These are phyloP conservation scores for Cyanodermella asteris DNA, from an alignment of 2,329 filamentous ascomycete genomes.

Conservation along the genomic window DNA sequence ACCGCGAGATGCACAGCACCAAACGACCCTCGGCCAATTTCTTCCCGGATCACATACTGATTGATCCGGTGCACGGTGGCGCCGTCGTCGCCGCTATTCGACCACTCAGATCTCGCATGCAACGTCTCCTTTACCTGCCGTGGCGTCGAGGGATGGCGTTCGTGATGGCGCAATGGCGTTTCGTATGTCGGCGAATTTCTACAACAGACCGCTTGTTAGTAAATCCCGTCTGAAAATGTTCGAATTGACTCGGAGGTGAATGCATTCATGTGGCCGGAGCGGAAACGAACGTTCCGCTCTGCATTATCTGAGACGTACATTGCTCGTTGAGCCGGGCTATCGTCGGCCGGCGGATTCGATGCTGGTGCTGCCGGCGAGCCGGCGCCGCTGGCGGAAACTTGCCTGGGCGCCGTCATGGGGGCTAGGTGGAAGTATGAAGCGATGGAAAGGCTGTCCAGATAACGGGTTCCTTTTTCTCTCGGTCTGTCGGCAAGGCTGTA, in stretches of 20 bases:
- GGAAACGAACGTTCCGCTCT: no score
- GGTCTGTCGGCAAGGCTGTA: no score
- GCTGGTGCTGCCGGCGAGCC: no score
- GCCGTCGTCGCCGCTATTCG: conserved; percentile 64
- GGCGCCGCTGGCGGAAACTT: no score
- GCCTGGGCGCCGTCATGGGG: no score
- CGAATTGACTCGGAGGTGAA: conserved; percentile 3
- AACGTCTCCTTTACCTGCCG: conserved; percentile 63
- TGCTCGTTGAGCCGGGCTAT: no score
- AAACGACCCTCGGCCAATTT: conserved; percentile 93
- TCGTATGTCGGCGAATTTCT: conserved; percentile 33
- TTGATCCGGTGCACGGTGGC: conserved; percentile 71
- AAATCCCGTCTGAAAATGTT: not conserved
- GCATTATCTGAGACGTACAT: no score
- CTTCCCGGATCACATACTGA: conserved; percentile 81
- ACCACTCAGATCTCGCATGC: conserved; percentile 71
- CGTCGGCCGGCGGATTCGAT: no score
- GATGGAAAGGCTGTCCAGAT: no score
- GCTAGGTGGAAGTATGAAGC: no score
- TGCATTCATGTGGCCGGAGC: conserved; percentile 7
- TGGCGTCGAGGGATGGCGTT: conserved; percentile 35
- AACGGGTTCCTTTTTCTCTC: no score
- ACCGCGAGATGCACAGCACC: conserved; percentile 77
- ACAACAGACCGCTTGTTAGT: conserved; percentile 5
- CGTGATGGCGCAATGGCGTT: conserved; percentile 44